These are phyloP conservation scores for Sicyos baderoa DNA, from an alignment of 306 rosid species.

Conservation along the genomic window DNA sequence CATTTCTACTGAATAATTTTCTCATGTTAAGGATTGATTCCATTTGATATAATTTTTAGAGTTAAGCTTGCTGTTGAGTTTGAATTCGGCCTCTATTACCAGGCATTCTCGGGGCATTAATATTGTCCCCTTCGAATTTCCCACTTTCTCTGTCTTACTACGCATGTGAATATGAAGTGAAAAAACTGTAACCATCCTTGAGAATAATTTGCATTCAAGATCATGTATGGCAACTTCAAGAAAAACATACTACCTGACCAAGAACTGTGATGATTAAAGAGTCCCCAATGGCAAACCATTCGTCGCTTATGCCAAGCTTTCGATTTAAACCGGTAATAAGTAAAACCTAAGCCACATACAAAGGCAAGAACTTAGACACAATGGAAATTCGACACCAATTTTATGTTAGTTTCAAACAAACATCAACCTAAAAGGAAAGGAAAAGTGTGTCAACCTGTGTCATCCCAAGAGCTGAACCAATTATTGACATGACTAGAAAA, in stretches of 20 bases:
- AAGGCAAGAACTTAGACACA: constrained; percentile 3
- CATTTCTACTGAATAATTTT: background rate
- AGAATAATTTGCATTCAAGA: background rate
- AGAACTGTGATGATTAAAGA: constrained; percentile 88
- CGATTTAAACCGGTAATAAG: constrained; percentile 86
- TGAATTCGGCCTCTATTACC: background rate
- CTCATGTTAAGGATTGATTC: background rate
- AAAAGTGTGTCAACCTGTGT: constrained; percentile 52
- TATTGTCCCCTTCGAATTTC: constrained; percentile 26
- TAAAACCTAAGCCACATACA: constrained; percentile 44
- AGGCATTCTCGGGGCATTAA: constrained; percentile 77
- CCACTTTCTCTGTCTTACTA: background rate
- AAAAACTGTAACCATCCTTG: background rate
- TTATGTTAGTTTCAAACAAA: constrained; percentile 10
- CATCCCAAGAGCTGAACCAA: constrained; percentile 82
- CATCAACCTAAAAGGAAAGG: background rate
- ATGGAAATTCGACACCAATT: background rate
- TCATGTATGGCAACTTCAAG: background rate
- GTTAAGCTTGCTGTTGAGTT: background rate
- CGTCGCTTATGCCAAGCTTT: constrained; percentile 71
- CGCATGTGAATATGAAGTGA: constrained; percentile 15
- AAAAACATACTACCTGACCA: constrained; percentile 57
- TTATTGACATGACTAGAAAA: constrained; percentile 57
- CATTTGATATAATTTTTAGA: background rate
- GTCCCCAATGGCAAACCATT: constrained; percentile 98